A percentile compares a stretch with the other conserved stretches of the same genome.
These are phyloP conservation scores for Cutaneotrichosporon cyanovorans DNA, from an alignment of 1,284 basidiomycete genomes.

Conservation along the genomic window DNA sequence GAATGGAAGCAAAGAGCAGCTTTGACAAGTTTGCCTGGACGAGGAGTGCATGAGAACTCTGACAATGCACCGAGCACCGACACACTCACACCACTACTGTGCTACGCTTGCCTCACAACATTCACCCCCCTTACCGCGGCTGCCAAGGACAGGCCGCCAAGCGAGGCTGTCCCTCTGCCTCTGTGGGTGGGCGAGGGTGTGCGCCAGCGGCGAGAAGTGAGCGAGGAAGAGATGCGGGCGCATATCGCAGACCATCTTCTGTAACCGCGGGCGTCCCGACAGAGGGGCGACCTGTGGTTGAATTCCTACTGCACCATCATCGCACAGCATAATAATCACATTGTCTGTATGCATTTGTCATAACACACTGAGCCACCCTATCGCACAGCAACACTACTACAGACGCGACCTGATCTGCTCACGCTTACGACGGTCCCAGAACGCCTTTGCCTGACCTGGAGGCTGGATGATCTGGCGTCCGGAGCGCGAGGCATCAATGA, in stretches of 20 bases:
- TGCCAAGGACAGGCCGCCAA: background rate
- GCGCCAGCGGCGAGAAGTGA: constrained; percentile 11
- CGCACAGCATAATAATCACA: background rate
- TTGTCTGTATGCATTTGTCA: background rate
- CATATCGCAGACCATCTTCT: constrained; percentile 32
- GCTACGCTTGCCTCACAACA: constrained; percentile 67
- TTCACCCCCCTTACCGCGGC: constrained; percentile 41
- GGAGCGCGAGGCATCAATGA: constrained; percentile 38
- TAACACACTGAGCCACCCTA: too few relatives aligned
- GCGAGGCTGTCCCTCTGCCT: constrained; percentile 24
- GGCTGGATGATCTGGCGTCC: constrained; percentile 25
- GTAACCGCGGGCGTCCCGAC: too few relatives aligned
- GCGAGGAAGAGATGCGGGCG: constrained; percentile 27
- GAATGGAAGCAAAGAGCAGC: constrained; percentile 68
- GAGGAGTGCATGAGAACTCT: background rate
- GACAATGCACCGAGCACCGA: background rate
- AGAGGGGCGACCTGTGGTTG: too few relatives aligned
- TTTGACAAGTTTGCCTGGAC: constrained; percentile 53
- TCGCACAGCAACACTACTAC: constrained; percentile 10
- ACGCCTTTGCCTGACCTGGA: constrained; percentile 23
- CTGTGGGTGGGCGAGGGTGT: constrained; percentile 27
- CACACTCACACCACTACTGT: constrained; percentile 52
- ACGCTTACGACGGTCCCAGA: constrained; percentile 25
- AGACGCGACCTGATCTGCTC: constrained; percentile 23
- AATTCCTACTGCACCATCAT: too few relatives aligned